These are phyloP conservation scores for Aspergillus eucalypticola DNA, from an alignment of 2,329 filamentous ascomycete species.

Conservation along the genomic window DNA sequence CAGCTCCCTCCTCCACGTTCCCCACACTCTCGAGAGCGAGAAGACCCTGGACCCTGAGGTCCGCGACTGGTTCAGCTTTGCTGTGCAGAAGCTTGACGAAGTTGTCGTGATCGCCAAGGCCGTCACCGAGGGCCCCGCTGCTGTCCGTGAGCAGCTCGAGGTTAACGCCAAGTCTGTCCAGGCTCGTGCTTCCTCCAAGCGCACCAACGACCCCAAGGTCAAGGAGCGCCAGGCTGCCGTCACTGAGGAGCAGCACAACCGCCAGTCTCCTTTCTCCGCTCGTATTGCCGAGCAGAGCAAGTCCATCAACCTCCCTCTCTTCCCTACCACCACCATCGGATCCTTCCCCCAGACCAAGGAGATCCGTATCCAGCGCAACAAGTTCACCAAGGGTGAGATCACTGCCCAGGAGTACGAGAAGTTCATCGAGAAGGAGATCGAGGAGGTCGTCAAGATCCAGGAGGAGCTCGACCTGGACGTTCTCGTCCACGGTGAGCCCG, in stretches of 20 bases:
- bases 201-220: conserved; percentile 95
- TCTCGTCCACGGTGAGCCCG: conserved; percentile 96
- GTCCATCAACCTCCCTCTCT: conserved; percentile 89
- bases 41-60: conserved; percentile 96
- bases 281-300: conserved; percentile 88
- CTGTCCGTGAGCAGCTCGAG: conserved; percentile 86
- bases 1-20: conserved; percentile 96
- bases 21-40: conserved; percentile 96
- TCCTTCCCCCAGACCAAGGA: conserved; percentile 99
- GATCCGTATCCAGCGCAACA: conserved; percentile 94
- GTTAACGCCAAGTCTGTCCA: conserved; percentile 95
- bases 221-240: conserved; percentile 95
- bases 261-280: conserved; percentile 81
- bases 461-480: conserved; percentile 97
- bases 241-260: conserved; percentile 81
- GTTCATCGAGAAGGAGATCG: conserved; percentile 99
- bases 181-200: conserved; percentile 84
- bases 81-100: conserved; percentile 88
- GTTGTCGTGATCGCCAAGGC: conserved; percentile 94
- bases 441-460: conserved; percentile 92
- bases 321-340: conserved; percentile 98
- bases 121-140: conserved; percentile 84
- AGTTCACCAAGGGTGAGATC: conserved; percentile 99
- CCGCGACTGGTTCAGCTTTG: conserved; percentile 98
- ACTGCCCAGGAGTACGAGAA: conserved; percentile 89